Conservation (phyloP, 306 rosid species). For the Castanospermum australe region DNA sequence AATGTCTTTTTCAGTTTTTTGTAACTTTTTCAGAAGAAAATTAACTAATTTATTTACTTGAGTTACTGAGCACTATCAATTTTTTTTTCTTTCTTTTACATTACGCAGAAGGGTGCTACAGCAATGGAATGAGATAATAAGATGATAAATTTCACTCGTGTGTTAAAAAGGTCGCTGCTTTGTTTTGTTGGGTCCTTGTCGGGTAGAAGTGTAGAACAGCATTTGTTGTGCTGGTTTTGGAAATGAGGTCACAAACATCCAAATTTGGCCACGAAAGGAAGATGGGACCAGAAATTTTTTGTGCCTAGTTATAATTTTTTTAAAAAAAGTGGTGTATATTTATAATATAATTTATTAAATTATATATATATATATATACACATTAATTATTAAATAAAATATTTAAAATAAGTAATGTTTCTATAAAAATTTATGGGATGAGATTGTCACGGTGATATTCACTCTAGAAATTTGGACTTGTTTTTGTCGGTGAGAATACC, state of each 20-base stretch:
- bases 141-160: constrained; percentile 45
- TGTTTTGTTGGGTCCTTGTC: constrained; percentile 56
- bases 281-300: no score
- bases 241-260: constrained; percentile 64
- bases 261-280: constrained; percentile 47
- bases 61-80: background rate
- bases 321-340: no score
- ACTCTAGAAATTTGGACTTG: constrained; percentile 35
- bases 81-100: background rate
- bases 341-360: no score
- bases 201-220: constrained; percentile 45
- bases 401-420: no score
- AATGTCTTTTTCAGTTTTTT: constrained; percentile 31
- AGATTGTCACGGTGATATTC: constrained; percentile 48
- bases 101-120: constrained; percentile 24
- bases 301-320: no score
- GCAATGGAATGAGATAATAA: constrained; percentile 33
- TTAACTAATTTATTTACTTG: background rate
- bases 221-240: constrained; percentile 50
- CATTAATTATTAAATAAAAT: no score
- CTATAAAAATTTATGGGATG: no score
- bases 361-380: no score
- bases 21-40: constrained; percentile 24
- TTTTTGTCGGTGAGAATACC: constrained; percentile 29
- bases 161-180: constrained; percentile 26